Percentiles rank a stretch among this genome's conserved stretches.
Evolutionary conservation across 495 filamentous ascomycete genomes (phyloP).

Genomic region (Aspergillus cristatus): DNA sequence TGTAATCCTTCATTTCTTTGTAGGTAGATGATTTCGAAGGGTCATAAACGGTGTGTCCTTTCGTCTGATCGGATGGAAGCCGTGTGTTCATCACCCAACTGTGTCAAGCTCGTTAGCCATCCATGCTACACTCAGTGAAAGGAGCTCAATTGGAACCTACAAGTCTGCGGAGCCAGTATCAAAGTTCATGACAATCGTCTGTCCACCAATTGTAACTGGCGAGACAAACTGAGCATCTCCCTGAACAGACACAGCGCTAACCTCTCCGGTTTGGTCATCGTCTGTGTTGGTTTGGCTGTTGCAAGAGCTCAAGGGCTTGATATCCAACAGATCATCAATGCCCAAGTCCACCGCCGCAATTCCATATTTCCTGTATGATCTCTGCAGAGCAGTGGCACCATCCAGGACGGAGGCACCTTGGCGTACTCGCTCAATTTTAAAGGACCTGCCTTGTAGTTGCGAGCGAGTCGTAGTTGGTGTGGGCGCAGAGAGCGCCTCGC

Average conservation of each 20-base stretch:
- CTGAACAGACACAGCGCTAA: conserved; percentile 50
- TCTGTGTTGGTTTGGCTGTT: no score
- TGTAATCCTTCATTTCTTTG: conserved; percentile 30
- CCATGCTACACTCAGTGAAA: neutral
- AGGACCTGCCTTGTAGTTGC: conserved; percentile 33
- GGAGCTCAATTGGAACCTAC: conserved; percentile 39
- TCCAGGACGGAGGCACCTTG: conserved; percentile 45
- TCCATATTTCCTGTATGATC: conserved; percentile 56
- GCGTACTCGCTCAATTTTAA: conserved; percentile 50
- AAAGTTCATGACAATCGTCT: conserved; percentile 66
- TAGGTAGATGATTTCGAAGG: conserved; percentile 50
- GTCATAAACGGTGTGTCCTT: conserved; percentile 54
- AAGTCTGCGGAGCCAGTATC: conserved; percentile 80
- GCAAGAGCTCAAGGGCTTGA: no score
- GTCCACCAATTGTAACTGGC: conserved; percentile 62
- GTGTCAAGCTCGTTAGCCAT: conserved; percentile 3
- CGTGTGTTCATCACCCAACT: conserved; percentile 72
- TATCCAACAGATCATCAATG: conserved; percentile 23
- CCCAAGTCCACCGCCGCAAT: conserved; percentile 25
- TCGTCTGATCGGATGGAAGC: conserved; percentile 33
- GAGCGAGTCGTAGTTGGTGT: conserved; percentile 5
- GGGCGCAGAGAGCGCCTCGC: conserved; percentile 31
- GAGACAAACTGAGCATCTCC: conserved; percentile 63
- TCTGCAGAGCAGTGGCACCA: conserved; percentile 49
- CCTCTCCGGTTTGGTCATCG: conserved; percentile 45